These are phyloP conservation scores for Amanita muscaria DNA, from an alignment of 768 basidiomycete species.

Conservation along the genomic window DNA sequence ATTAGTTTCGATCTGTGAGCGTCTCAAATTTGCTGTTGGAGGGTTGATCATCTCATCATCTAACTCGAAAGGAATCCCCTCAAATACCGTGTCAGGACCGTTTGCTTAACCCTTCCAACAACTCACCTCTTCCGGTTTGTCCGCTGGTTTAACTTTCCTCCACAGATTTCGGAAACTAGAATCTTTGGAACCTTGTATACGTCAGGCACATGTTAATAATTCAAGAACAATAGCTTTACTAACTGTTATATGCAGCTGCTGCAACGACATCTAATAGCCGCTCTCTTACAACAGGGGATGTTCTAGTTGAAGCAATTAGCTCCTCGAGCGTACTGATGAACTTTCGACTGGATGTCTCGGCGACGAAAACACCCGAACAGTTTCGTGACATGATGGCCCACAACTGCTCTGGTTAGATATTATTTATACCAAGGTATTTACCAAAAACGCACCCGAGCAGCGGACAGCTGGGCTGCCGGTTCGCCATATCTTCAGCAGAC, in stretches of 20 bases:
- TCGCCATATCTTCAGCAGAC: conserved; percentile 51
- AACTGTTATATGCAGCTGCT: conserved; percentile 67
- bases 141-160: conserved; percentile 69
- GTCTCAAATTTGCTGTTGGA: conserved; percentile 34
- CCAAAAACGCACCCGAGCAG: conserved; percentile 51
- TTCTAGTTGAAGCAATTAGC: conserved; percentile 49
- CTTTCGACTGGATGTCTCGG: conserved; percentile 63
- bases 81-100: neutral
- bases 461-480: conserved; percentile 65
- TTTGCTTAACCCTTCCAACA: neutral
- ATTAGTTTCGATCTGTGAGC: conserved; percentile 30
- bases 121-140: conserved; percentile 72
- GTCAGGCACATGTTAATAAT: neutral
- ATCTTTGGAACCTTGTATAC: conserved; percentile 20
- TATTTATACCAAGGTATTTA: conserved; percentile 6
- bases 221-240: conserved; percentile 20
- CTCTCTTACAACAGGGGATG: conserved; percentile 74
- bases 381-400: conserved; percentile 92
- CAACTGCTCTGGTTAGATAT: conserved; percentile 38
- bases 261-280: conserved; percentile 74
- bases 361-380: conserved; percentile 60
- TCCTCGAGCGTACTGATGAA: conserved; percentile 77
- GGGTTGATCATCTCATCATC: conserved; percentile 79
- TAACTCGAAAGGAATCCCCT: conserved; percentile 72
- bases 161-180: conserved; percentile 66